phyloP scores from a whole-genome alignment of 1,139 yeast species.

The Taphrina wiesneri region DNA sequence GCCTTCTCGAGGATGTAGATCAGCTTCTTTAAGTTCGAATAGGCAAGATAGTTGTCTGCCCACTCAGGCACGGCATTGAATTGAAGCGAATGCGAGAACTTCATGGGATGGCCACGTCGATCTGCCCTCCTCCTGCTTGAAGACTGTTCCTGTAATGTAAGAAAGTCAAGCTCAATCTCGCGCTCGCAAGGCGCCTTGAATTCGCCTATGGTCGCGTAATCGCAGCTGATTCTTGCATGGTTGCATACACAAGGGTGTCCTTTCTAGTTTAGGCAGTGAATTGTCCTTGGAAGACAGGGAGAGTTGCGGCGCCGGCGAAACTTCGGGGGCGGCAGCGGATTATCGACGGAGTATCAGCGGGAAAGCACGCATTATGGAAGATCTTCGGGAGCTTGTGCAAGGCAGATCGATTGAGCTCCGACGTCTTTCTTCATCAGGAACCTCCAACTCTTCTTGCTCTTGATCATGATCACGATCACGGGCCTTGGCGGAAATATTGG shows the following conservation, averaged over 20 bases:
- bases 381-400: no score
- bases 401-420: no score
- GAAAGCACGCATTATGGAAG: neutral
- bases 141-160: neutral
- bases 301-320: neutral
- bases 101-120: slow-evolving; percentile 51
- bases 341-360: neutral
- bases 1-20: slow-evolving; percentile 55
- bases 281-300: neutral
- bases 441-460: no score
- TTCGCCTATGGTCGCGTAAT: slow-evolving; percentile 3
- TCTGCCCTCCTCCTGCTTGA: neutral
- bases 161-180: neutral
- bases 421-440: no score
- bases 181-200: neutral
- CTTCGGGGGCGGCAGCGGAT: neutral
- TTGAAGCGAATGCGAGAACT: slow-evolving; percentile 71
- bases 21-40: slow-evolving; percentile 53
- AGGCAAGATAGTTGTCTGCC: slow-evolving; percentile 62
- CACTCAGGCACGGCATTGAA: slow-evolving; percentile 82
- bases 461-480: no score
- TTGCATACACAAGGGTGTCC: neutral
- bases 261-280: neutral
- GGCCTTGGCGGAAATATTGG: no score
- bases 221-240: neutral